phyloP scores from a whole-genome alignment of 768 basidiomycete genomes.

The Trametes maxima region DNA sequence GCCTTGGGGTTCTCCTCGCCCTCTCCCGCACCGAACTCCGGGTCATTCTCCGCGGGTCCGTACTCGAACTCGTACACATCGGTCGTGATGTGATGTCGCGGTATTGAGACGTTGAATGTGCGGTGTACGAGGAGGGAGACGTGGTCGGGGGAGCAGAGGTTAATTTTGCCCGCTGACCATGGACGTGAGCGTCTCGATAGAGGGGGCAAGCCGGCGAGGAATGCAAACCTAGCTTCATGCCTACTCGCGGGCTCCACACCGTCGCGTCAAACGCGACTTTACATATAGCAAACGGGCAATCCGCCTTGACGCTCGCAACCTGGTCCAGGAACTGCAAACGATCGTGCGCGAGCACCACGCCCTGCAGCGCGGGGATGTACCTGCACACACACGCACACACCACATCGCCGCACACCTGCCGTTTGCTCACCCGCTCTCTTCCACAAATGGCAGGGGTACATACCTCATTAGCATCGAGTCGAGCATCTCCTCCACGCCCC shows the following conservation, averaged over 20 bases:
- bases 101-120: conserved; percentile 96
- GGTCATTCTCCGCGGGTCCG: conserved; percentile 78
- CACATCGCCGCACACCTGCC: conserved; percentile 7
- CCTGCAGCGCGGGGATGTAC: conserved; percentile 84
- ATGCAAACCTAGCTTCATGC: conserved; percentile 73
- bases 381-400: conserved; percentile 42
- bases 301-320: conserved; percentile 69
- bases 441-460: conserved; percentile 28
- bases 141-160: conserved; percentile 89
- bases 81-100: conserved; percentile 83
- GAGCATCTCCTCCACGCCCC: conserved; percentile 85
- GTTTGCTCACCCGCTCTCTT: conserved; percentile 1
- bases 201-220: background rate
- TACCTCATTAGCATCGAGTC: conserved; percentile 97
- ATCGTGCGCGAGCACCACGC: conserved; percentile 87
- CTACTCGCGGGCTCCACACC: conserved; percentile 85
- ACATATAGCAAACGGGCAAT: conserved; percentile 84
- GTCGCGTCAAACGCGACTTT: conserved; percentile 79
- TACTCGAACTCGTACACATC: conserved; percentile 87
- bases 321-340: conserved; percentile 67
- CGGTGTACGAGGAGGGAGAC: conserved; percentile 86
- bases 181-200: background rate
- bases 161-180: conserved; percentile 76
- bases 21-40: conserved; percentile 55
- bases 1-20: conserved; percentile 32